Evolutionary conservation across 108 stramenopile species (phyloP).

Genomic region (Fragilariopsis cylindrus): DNA sequence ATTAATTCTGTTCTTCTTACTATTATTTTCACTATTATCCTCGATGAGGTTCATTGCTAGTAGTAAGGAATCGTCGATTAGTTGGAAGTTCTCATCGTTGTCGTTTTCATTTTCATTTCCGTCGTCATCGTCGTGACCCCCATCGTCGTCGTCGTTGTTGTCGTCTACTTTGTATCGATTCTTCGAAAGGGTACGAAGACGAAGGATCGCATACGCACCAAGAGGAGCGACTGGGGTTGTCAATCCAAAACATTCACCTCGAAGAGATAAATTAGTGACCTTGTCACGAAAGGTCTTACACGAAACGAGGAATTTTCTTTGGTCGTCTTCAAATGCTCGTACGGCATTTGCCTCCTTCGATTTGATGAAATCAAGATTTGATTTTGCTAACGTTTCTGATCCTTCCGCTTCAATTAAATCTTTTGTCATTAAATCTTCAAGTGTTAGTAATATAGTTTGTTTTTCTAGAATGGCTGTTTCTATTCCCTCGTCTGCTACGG

Average conservation of each 20-base stretch:
- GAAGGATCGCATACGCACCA: background rate
- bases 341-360: background rate
- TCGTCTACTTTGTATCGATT: background rate
- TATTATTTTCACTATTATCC: background rate
- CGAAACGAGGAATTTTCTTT: background rate
- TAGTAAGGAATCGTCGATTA: background rate
- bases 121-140: background rate
- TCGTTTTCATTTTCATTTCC: background rate
- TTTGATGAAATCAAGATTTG: background rate
- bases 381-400: background rate
- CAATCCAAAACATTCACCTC: constrained; percentile 1
- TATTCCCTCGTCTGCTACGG: background rate
- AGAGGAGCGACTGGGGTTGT: background rate
- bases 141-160: background rate
- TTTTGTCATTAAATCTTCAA: background rate
- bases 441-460: background rate
- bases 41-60: background rate
- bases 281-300: background rate
- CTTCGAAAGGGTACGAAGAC: background rate
- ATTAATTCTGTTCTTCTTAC: background rate
- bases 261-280: background rate
- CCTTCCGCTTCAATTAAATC: background rate
- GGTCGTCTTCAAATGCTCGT: background rate
- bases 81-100: background rate
- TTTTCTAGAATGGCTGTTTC: background rate